phyloP scores from a whole-genome alignment of 73 alveolate genomes.

The Paramecium biaurelia region DNA sequence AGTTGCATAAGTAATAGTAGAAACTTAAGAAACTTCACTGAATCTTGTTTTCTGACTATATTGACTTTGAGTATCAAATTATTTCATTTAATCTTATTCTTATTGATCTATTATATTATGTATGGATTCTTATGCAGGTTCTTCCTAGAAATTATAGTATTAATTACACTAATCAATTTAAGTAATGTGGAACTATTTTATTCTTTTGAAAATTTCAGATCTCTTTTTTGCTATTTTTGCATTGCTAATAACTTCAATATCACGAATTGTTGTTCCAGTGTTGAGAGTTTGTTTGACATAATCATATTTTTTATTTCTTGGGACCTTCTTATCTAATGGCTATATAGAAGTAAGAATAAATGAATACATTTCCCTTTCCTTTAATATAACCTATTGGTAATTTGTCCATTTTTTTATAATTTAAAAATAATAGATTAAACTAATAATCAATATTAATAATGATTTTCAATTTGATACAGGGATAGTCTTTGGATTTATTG shows the following conservation, averaged over 20 bases:
- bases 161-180: conserved; percentile 67
- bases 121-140: conserved; percentile 61
- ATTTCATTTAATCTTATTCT: not conserved
- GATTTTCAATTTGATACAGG: not conserved
- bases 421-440: not conserved
- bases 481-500: not conserved
- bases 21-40: conserved; percentile 70
- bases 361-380: conserved; percentile 59
- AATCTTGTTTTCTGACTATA: conserved; percentile 48
- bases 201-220: conserved; percentile 82
- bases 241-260: conserved; percentile 86
- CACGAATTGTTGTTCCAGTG: conserved; percentile 92
- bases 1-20: conserved; percentile 86
- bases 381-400: conserved; percentile 56
- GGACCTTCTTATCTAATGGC: conserved; percentile 87
- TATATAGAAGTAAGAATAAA: not conserved
- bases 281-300: conserved; percentile 77
- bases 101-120: conserved; percentile 60
- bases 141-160: conserved; percentile 56
- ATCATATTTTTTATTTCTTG: conserved; percentile 86
- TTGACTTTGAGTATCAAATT: conserved; percentile 43
- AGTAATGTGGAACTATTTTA: conserved; percentile 79
- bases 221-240: conserved; percentile 79
- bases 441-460: not conserved
- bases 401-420: conserved; percentile 27